phyloP scores from a whole-genome alignment of 208 protist species.

The Porcisia hertigi region DNA sequence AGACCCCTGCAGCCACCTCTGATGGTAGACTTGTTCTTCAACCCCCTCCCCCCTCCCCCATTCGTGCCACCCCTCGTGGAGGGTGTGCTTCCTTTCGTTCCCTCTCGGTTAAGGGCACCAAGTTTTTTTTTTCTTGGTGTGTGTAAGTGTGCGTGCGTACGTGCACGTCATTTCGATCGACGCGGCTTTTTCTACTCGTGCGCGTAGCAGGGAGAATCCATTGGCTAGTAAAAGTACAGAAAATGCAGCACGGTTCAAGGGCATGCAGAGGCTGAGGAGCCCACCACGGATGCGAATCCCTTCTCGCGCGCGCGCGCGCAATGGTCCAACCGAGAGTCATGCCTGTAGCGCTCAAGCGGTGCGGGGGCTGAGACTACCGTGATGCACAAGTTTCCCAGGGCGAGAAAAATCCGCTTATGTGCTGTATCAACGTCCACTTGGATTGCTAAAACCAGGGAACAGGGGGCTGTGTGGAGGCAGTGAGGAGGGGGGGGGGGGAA shows the following conservation, averaged over 20 bases:
- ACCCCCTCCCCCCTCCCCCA: not conserved
- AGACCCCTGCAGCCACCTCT: not conserved
- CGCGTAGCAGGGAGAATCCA: not conserved
- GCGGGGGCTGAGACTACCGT: not conserved
- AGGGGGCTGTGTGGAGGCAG: not conserved
- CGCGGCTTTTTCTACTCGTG: not conserved
- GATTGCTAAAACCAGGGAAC: not conserved
- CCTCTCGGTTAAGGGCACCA: not conserved
- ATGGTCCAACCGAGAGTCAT: not conserved
- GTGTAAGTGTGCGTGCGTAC: not conserved
- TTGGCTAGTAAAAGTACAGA: not conserved
- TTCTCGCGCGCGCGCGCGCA: not conserved
- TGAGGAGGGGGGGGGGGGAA: not conserved
- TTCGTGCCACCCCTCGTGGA: not conserved
- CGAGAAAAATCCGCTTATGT: not conserved
- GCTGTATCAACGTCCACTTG: not conserved
- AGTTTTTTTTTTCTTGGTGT: not conserved
- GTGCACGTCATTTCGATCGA: not conserved
- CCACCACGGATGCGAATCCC: too few species aligned
- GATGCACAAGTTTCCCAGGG: not conserved
- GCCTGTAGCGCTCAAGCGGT: not conserved
- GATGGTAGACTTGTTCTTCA: not conserved
- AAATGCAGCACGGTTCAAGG: not conserved
- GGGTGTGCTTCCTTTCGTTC: not conserved
- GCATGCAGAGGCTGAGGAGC: not conserved